Evolutionary conservation across 202 grass and related monocot genomes (phyloP), one percentile per base, ranked within the genome.

Genomic region (Eragrostis tef): DNA sequence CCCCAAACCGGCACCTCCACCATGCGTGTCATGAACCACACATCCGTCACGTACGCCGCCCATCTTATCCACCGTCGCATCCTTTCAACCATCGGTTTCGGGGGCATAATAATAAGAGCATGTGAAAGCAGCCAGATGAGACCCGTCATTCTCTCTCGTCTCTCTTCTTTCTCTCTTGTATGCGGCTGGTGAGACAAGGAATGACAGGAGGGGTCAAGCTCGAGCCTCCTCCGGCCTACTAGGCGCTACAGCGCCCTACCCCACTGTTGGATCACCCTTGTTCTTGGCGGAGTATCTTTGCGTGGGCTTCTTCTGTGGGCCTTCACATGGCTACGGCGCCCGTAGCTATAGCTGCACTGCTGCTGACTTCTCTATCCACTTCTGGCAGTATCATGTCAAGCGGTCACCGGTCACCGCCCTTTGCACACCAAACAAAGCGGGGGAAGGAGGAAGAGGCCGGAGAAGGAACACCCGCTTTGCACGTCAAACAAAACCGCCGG

Each of bases 131-230:
- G 58, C 2, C 5, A 0, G 39, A 77, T 5, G 67, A 20, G 78
- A 71, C 66, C 22, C 41, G 0, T 15, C 48, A 6, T 67, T 45
- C 47, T n/a, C n/a, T n/a, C n/a, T n/a, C n/a, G n/a, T n/a, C n/a
- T n/a, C n/a, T n/a, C n/a, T n/a, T 24, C 26, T 15, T 49, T 15
- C 54, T 43, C 6, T 27, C 47, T 16, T 90, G 82, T 85, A 89
- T 83, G 83, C 70, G 80, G 41, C 49, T 78, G 16, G 7, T 63
- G 49, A 51, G 88, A 89, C 91, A 94, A 62, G 53, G 86, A 94
- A 66, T 94, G 91, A 91, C 91, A 34, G 73, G 61, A 75, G 76
- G 49, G 73, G 86, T 61, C 83, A 27, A 69, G 9, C 73, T 82
- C 82, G 11, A 69, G 2, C 42, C 31, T n/a, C n/a, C n/a, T n/a